A percentile compares a stretch with the other conserved stretches of the same genome.
Evolutionary conservation across 2,329 filamentous ascomycete genomes (phyloP).

Genomic region (Fusarium floridanum): DNA sequence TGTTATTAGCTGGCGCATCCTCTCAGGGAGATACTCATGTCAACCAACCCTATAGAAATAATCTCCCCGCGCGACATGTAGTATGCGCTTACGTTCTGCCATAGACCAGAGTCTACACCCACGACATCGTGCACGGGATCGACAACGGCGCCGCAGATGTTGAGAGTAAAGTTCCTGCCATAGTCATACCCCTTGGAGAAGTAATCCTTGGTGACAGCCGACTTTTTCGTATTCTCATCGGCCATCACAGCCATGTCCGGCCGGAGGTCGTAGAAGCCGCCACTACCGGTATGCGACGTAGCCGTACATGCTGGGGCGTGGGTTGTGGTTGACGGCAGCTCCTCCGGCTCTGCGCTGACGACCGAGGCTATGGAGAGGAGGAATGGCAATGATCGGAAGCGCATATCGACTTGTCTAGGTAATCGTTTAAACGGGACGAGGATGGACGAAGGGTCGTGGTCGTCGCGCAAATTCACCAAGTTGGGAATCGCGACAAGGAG

Average conservation of each 20-base stretch:
- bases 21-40: not conserved
- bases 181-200: conserved; percentile 81
- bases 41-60: conserved; percentile 79
- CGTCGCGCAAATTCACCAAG: conserved; percentile 21
- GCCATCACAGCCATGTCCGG: conserved; percentile 64
- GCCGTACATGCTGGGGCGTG: conserved; percentile 67
- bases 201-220: conserved; percentile 63
- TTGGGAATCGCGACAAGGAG: conserved; percentile 5
- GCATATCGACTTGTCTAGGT: conserved; percentile 42
- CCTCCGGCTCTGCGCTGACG: conserved; percentile 49
- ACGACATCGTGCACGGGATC: conserved; percentile 72
- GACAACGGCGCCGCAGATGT: conserved; percentile 83
- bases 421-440: conserved; percentile 4
- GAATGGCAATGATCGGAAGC: conserved; percentile 44
- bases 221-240: conserved; percentile 58
- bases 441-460: conserved; percentile 4
- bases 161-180: conserved; percentile 84
- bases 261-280: conserved; percentile 71
- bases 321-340: conserved; percentile 57
- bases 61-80: conserved; percentile 75
- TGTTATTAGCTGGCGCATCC: conserved; percentile 24
- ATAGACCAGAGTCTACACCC: conserved; percentile 71
- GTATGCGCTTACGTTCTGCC: conserved; percentile 83
- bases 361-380: conserved; percentile 54
- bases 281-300: conserved; percentile 65